Evolutionary conservation across 2,329 filamentous ascomycete species (phyloP), one percentile per base, ranked within the genome.

Genomic region (Parastagonospora avenae): DNA sequence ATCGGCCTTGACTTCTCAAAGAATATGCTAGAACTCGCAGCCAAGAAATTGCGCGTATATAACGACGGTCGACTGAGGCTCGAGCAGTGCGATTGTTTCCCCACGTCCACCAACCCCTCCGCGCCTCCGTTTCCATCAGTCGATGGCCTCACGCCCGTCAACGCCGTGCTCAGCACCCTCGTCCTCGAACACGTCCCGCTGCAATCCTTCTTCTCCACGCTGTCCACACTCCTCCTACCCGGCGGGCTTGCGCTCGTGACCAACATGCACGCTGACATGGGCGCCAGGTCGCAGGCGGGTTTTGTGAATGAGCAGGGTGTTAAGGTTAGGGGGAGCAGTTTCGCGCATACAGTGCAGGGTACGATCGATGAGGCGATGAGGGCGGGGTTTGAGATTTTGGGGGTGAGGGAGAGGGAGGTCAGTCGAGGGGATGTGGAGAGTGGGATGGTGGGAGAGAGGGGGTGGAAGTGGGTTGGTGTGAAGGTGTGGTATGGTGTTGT

Each of bases 251-350:
- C 86, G 4, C 72, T 88, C 8, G 62, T 88, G n/a, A 88, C 85
- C 1, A 88, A 88, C 61, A 89, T 89, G 86, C 86, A 89, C 65
- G 70, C 78, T 1, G 81, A 87, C 2, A 88, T 88, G 85, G 85
- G 84, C 1, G 55, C 56, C 11, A 75, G 79, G 12, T 82, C 80
- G 24, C 84, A 85, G 62, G 85, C 85, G 0, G 85, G 86, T 0
- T 88, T 89, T 60, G 75, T 84, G 10, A 82, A 85, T 6, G 71
- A 68, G 14, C 78, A 79, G 1, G 71, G 63, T 1, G 59, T 73
- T 4, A 88, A 88, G 73, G 78, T 89, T 12, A 74, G 83, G 40
- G 83, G 84, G 1, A 76, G 71, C 27, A 88, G 85, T 63, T 87
- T 80, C 68, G 78, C 79, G 35, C 79, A 89, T 72, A 77, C 74